phyloP scores from a whole-genome alignment of 176 grass and related monocot species.

The Avena insularis region DNA sequence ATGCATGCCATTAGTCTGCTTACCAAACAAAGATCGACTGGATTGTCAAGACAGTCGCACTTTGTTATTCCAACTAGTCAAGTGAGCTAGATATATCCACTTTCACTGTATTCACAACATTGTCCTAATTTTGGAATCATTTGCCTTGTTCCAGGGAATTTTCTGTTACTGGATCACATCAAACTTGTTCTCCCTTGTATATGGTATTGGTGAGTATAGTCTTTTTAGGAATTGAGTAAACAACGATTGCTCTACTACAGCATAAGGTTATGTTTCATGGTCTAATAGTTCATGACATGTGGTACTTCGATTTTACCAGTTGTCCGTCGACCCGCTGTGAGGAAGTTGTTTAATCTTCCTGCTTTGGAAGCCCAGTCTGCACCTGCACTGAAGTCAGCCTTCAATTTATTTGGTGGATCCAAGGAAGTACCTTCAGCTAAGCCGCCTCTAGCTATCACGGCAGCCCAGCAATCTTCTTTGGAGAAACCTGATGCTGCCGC shows the following conservation, averaged over 20 bases:
- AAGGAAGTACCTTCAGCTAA: slow-evolving; percentile 54
- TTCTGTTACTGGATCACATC: slow-evolving; percentile 96
- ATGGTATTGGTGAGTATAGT: slow-evolving; percentile 73
- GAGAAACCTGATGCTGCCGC: slow-evolving; percentile 61
- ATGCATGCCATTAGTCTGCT: neutral
- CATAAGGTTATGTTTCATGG: slow-evolving; percentile 33
- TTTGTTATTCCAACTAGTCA: slow-evolving; percentile 3
- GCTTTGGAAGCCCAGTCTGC: slow-evolving; percentile 39
- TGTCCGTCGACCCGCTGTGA: slow-evolving; percentile 55
- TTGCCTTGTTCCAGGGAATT: slow-evolving; percentile 60
- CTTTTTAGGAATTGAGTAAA: slow-evolving; percentile 28
- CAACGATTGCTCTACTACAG: slow-evolving; percentile 4
- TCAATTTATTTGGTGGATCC: slow-evolving; percentile 63
- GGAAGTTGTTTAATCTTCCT: slow-evolving; percentile 72
- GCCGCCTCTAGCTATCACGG: slow-evolving; percentile 43
- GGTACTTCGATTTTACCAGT: slow-evolving; percentile 47
- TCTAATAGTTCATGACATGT: slow-evolving; percentile 3
- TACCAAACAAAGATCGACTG: neutral
- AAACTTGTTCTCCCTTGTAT: slow-evolving; percentile 77
- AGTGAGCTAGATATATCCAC: slow-evolving; percentile 12
- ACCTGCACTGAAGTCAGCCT: slow-evolving; percentile 34
- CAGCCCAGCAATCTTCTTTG: slow-evolving; percentile 48
- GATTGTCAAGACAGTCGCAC: neutral
- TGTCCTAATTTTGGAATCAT: slow-evolving; percentile 35
- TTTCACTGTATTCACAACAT: slow-evolving; percentile 30